These are phyloP conservation scores for Phalaenopsis aphrodite DNA, from an alignment of 106 monocot genomes.

Conservation along the genomic window DNA sequence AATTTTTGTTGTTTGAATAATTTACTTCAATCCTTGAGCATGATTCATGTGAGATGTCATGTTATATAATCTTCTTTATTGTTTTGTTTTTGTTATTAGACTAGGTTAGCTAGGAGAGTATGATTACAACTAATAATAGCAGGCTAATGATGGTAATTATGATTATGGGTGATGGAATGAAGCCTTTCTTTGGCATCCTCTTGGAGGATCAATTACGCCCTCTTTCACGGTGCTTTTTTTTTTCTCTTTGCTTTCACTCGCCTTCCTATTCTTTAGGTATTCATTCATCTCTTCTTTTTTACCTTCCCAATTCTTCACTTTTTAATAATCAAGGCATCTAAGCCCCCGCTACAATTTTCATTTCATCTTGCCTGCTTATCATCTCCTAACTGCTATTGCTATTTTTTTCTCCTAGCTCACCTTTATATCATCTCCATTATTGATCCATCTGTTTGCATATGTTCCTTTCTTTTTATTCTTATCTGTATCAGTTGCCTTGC, in stretches of 20 bases:
- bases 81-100: too few species aligned
- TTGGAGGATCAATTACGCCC: not conserved
- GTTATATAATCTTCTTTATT: too few species aligned
- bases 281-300: not conserved
- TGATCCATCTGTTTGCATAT: not conserved
- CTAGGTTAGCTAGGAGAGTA: not conserved
- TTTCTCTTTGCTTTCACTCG: not conserved
- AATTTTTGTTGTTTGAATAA: too few species aligned
- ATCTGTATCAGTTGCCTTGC: not conserved
- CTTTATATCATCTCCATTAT: not conserved
- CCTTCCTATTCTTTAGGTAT: not conserved
- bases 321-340: not conserved
- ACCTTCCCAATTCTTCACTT: not conserved
- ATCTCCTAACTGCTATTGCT: not conserved
- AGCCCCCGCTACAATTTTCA: not conserved
- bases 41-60: too few species aligned
- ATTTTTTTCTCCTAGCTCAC: not conserved
- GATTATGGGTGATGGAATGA: not conserved
- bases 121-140: not conserved
- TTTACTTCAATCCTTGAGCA: too few species aligned
- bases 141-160: not conserved
- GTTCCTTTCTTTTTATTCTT: not conserved
- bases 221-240: not conserved
- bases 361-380: not conserved
- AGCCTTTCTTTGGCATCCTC: not conserved